Evolutionary conservation across 768 basidiomycete species (phyloP), one percentile per base, ranked within the genome.

Genomic region (Tylopilus felleus): DNA sequence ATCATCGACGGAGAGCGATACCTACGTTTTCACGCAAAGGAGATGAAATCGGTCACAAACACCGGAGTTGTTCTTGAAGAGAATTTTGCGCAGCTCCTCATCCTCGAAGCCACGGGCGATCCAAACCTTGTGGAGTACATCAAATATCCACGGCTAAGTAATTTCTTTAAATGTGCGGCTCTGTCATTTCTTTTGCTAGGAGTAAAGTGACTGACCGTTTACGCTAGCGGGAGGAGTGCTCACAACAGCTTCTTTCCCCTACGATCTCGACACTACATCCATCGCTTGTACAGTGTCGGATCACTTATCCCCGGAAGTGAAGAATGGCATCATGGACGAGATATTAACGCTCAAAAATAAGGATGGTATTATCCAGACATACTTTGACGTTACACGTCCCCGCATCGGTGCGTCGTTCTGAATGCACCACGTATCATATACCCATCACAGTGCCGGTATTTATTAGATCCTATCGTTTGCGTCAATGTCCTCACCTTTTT

Each of bases 301-400:
- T 21, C 50, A 62, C 17, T 17, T 56, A 2, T 59, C 53, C 13
- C 35, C 7, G 0, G 63, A 51, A 29, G 56, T 50, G 16, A 63
- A 63, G 40, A 51, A 65, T 31, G 59, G 53, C 21, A 65, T 65
- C 47, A 65, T 65, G 59, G 9, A 65, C 9, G 59, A 63, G 25
- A 63, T 58, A 16, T 28, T 56, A 44, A 46, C 49, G 1, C 22
- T 65, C 21, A 65, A 45, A 25, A 58, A 52, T 2, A 46, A 53
- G n/a, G 63, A 65, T 14, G 60, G 60, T 8, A 65, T 64, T 10
- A 52, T 65, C 31, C 57, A 62, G 36, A 43, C 55, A 0, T 65
- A 62, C 33, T 65, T 63, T 19, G 64, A 64, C 38, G 22, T 52
- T 16, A 56, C 49, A 4, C 57, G 63, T 33, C 63, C 63, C 4